phyloP scores from a whole-genome alignment of 2,329 filamentous ascomycete genomes.

The Ceratocystiopsis sp. region DNA sequence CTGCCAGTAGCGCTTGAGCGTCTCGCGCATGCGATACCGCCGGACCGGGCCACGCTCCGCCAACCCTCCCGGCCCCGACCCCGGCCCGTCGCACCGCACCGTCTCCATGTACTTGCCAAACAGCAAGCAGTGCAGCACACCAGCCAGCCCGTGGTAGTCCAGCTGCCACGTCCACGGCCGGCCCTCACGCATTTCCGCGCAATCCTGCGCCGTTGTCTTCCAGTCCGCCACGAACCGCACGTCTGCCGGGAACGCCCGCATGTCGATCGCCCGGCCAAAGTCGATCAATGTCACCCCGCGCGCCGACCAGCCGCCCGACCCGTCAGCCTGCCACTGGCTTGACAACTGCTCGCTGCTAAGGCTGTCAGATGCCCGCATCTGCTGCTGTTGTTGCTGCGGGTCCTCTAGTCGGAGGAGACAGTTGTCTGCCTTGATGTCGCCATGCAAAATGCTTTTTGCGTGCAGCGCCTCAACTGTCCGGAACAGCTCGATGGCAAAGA shows the following conservation, averaged over 20 bases:
- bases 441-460: constrained; percentile 62
- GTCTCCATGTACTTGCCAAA: constrained; percentile 95
- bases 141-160: constrained; percentile 86
- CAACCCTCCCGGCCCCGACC: neutral
- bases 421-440: constrained; percentile 91
- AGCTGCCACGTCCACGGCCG: constrained; percentile 96
- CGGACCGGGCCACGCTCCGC: constrained; percentile 33
- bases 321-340: constrained; percentile 53
- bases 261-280: constrained; percentile 88
- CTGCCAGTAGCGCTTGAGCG: constrained; percentile 91
- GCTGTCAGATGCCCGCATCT: neutral
- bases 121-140: constrained; percentile 71
- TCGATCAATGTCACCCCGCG: constrained; percentile 83
- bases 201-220: constrained; percentile 76
- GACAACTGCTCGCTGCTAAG: constrained; percentile 23
- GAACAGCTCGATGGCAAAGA: constrained; percentile 81
- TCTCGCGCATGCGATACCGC: constrained; percentile 66
- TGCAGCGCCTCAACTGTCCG: constrained; percentile 82
- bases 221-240: constrained; percentile 92
- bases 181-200: constrained; percentile 86
- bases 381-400: constrained; percentile 14
- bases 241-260: constrained; percentile 60
- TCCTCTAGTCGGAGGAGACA: constrained; percentile 79
- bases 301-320: constrained; percentile 57
- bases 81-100: constrained; percentile 26